These are phyloP conservation scores for Chamaecrista fasciculata DNA, from an alignment of 306 rosid genomes.

Conservation along the genomic window DNA sequence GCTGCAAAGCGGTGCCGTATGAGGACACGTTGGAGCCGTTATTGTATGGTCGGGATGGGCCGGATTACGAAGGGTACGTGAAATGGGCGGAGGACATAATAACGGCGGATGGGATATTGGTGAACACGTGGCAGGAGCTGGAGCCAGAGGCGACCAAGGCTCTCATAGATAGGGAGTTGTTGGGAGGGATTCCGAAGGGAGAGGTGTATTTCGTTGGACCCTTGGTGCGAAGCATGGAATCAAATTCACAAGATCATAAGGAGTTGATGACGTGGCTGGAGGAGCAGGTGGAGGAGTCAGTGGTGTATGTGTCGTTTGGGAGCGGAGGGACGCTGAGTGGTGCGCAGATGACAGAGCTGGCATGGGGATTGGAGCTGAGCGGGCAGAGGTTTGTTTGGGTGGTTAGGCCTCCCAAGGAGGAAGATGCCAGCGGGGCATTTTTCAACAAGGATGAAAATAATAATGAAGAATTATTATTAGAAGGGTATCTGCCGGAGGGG, in stretches of 20 bases:
- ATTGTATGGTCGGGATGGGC: slow-evolving; percentile 24
- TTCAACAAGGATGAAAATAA: no score
- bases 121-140: slow-evolving; percentile 63
- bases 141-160: slow-evolving; percentile 27
- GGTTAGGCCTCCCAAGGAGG: slow-evolving; percentile 43
- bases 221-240: slow-evolving; percentile 20
- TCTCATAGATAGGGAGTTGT: not conserved
- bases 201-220: slow-evolving; percentile 64
- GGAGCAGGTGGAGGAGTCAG: slow-evolving; percentile 50
- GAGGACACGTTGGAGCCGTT: slow-evolving; percentile 42
- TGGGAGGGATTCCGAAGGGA: slow-evolving; percentile 21
- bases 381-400: slow-evolving; percentile 73
- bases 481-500: slow-evolving; percentile 56
- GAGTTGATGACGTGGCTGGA: slow-evolving; percentile 51
- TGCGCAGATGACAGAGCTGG: slow-evolving; percentile 57
- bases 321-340: slow-evolving; percentile 60
- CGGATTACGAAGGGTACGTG: slow-evolving; percentile 20
- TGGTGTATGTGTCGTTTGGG: slow-evolving; percentile 61
- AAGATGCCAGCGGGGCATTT: slow-evolving; percentile 6
- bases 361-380: slow-evolving; percentile 73
- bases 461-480: no score
- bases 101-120: slow-evolving; percentile 45
- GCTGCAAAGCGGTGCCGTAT: slow-evolving; percentile 34
- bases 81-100: not conserved
- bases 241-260: not conserved